phyloP scores from a whole-genome alignment of 148 eudicot genomes.

The Rheum nobile region DNA sequence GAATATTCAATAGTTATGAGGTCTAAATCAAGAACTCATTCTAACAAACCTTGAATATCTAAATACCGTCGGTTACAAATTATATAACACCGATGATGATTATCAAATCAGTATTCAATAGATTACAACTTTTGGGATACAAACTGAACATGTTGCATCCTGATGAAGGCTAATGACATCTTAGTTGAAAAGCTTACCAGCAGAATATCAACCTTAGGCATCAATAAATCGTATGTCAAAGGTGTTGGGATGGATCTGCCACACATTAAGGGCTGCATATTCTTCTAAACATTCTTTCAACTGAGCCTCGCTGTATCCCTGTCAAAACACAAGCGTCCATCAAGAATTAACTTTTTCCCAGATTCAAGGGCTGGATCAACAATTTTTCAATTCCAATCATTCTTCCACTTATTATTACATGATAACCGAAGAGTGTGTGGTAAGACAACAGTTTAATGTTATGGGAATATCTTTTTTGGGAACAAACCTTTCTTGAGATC shows the following conservation, averaged over 20 bases:
- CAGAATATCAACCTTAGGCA: conserved; percentile 26
- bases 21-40: too few relatives aligned
- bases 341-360: neutral
- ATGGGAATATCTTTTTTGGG: neutral
- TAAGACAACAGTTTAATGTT: neutral
- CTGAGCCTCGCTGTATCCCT: conserved; percentile 98
- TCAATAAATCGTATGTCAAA: conserved; percentile 88
- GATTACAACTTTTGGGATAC: neutral
- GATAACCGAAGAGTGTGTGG: neutral
- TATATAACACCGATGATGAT: too few relatives aligned
- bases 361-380: neutral
- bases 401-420: too few relatives aligned
- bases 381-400: too few relatives aligned
- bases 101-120: neutral
- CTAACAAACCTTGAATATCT: too few relatives aligned
- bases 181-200: neutral
- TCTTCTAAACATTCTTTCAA: conserved; percentile 92
- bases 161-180: neutral
- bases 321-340: conserved; percentile 5
- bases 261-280: conserved; percentile 90
- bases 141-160: neutral
- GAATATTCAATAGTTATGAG: too few relatives aligned
- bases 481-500: conserved; percentile 94
- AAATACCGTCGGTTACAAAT: too few relatives aligned
- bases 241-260: conserved; percentile 97